Evolutionary conservation across 192 early-diverging fungal genomes (phyloP), one percentile per base, ranked within the genome.

Genomic region (Backusella macrospora): DNA sequence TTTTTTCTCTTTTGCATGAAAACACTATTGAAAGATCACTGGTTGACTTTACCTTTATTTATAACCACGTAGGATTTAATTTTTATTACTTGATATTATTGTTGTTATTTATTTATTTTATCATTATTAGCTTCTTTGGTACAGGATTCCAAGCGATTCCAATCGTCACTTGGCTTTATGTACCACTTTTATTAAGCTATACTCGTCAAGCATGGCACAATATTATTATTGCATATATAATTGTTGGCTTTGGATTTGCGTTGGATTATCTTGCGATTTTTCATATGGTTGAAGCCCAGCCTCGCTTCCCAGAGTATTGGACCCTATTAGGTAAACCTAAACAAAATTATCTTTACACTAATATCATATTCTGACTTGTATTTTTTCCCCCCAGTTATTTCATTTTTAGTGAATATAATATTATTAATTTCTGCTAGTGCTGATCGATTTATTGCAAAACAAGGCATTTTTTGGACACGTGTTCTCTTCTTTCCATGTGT

Each of bases 131-230:
- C 6, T 46, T 59, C 1, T 73, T 73, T 47, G 73, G 45, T 43
- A 45, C 65, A 21, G 73, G 73, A 65, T 73, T 66, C 21, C 73
- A 73, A 67, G 49, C 64, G 4, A 73, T 73, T 42, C 73, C 73
- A 5, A 7, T 73, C 13, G 48, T 73, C 13, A 67, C 37, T 40
- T 67, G 63, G 46, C 14, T 52, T 10, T 67, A 55, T 21, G 45
- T 49, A 42, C 73, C 73, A 16, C 23, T 73, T 7, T 4, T 49
- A 12, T 12, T 73, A 13, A 16, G 34, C 26, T 73, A 73, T 21
- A 73, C 46, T 29, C 73, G 73, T 3, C 34, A 48, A 37, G 29
- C 34, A 43, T 52, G 46, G 29, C 21, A 15, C 37, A 67, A 66
- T 29, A 45, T 26, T 6, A 8, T 67, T 13, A 23, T 64, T 15